Evolutionary conservation across 1,284 basidiomycete genomes (phyloP).

Genomic region (Exobasidium rhododendri): DNA sequence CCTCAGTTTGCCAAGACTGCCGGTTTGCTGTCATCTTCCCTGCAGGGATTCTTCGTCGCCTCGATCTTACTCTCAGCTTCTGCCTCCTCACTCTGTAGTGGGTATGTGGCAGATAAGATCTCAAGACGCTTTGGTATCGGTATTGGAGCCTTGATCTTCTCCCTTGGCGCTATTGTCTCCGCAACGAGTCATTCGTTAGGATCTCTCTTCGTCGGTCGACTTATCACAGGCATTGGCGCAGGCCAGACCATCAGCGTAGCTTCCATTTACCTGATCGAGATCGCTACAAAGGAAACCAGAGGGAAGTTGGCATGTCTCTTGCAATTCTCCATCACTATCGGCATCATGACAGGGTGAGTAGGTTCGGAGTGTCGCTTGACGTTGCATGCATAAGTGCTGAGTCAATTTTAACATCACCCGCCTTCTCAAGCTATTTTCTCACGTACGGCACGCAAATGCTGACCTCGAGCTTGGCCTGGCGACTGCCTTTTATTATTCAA

Average conservation of each 20-base stretch:
- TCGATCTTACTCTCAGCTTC: constrained; percentile 16
- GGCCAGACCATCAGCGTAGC: constrained; percentile 13
- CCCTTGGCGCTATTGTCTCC: constrained; percentile 4
- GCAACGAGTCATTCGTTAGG: constrained; percentile 8
- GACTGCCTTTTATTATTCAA: constrained; percentile 13
- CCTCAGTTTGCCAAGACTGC: constrained; percentile 10
- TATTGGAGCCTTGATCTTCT: constrained; percentile 8
- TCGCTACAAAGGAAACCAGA: constrained; percentile 7
- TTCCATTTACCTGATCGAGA: constrained; percentile 12
- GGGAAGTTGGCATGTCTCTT: constrained; percentile 11
- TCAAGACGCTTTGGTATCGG: constrained; percentile 16
- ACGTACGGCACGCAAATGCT: constrained; percentile 8
- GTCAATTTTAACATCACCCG: no score
- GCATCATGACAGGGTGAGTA: constrained; percentile 12
- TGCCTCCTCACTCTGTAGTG: constrained; percentile 10
- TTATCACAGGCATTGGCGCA: constrained; percentile 14
- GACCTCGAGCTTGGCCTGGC: constrained; percentile 9
- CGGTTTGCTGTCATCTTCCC: not conserved
- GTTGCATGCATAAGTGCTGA: no score
- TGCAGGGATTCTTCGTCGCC: constrained; percentile 17
- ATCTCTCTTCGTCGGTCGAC: constrained; percentile 3
- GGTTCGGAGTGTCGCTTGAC: no score
- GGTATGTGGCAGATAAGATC: constrained; percentile 15
- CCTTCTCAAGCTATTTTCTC: constrained; percentile 13
- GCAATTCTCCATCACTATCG: constrained; percentile 12